Conservation (phyloP, 768 basidiomycete species). For the Ramaria sp. region DNA sequence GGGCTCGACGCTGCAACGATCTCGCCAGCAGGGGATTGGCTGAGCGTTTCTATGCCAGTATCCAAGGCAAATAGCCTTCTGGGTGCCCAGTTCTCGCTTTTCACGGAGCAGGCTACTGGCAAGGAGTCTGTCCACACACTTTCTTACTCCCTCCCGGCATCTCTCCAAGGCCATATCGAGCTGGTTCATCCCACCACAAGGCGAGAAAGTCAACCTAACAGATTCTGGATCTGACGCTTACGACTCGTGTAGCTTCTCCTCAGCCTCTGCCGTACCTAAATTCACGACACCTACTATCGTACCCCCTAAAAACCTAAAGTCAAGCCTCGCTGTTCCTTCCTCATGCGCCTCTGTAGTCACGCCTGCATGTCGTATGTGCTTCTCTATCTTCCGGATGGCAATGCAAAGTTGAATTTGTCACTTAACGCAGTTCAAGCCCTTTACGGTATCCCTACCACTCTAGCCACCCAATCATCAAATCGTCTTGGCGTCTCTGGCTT, state of each 20-base stretch:
- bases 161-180: constrained; percentile 17
- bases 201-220: constrained; percentile 8
- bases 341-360: constrained; percentile 21
- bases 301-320: background rate
- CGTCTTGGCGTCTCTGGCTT: constrained; percentile 24
- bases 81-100: constrained; percentile 18
- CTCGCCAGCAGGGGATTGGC: constrained; percentile 20
- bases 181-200: constrained; percentile 21
- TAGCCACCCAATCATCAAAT: constrained; percentile 20
- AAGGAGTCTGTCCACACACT: constrained; percentile 19
- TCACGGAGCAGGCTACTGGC: constrained; percentile 16
- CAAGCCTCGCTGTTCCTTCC: constrained; percentile 20
- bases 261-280: background rate
- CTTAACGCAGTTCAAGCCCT: constrained; percentile 18
- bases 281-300: background rate
- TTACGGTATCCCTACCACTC: constrained; percentile 24
- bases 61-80: constrained; percentile 20
- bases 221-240: background rate
- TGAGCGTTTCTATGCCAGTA: constrained; percentile 19
- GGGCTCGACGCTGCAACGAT: constrained; percentile 14
- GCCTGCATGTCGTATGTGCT: constrained; percentile 18
- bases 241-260: background rate
- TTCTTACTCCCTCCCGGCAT: constrained; percentile 18
- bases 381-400: background rate
- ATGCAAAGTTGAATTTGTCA: background rate